Base-by-base conservation (phyloP, 2,329 filamentous ascomycete species). In the Monosporascus ibericus region DNA sequence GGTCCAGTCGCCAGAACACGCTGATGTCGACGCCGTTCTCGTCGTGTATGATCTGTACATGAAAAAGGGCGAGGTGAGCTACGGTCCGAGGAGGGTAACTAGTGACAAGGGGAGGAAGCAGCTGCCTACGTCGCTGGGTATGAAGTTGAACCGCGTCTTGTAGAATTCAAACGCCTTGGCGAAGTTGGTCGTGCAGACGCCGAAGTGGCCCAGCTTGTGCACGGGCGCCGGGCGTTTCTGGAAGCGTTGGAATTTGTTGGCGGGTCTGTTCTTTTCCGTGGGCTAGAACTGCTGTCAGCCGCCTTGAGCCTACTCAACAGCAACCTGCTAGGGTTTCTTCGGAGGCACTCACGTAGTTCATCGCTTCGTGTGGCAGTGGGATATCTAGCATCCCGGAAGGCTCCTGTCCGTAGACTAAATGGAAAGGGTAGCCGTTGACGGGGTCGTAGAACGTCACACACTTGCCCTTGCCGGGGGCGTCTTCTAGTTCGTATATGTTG, bases 161-260 rank as follows among this genome's bases (percentile, higher is more conserved):
- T 78, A 81, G 59, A 81, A 81, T n/a, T 75, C 71, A 60, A 72
- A 75, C 15, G 69, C 64, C 55, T 71, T 72, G 50, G 72, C 72
- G 61, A 75, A 81, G 61, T 78, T 65, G 14, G 77, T 80, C 37
- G 78, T 73, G 57, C 77, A 78, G 55, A 79, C 69, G 54, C 79
- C 79, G 53, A 78, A 81, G 59, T 81, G 79, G 15, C 78, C 78
- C 1, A 81, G 65, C 64, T 80, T 80, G 63, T 81, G 76, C 18
- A 81, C 63, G 0, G 72, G 71, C 1, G 74, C 73, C 4, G 75
- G 75, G 1, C 73, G 67, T 55, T 75, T 75, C 63, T 72, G 61
- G 65, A 82, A 82, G 37, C 79, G 75, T 62, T 78, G 76, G 58
- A 76, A 76, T 46, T 71, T 68, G 53, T 77, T 78, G 18, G 70